A percentile compares a stretch with the other conserved stretches of the same genome.
Conservation (phyloP, 148 eudicot species). For the Drosera capensis region DNA sequence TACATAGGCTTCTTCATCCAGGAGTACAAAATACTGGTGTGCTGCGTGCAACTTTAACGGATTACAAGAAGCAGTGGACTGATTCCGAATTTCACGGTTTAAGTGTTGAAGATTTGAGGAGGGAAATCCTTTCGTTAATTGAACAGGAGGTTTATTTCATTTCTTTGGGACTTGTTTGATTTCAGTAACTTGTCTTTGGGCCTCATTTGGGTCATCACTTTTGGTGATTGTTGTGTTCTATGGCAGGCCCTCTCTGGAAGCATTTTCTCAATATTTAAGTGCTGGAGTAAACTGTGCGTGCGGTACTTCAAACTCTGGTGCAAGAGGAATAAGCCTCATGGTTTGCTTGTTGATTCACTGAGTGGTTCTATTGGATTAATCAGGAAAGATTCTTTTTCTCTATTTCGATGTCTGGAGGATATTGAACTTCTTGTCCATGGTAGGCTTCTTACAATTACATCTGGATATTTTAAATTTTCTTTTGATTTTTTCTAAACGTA, state of each 20-base stretch:
- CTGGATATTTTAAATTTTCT: not conserved
- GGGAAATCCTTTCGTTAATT: slow-evolving; percentile 55
- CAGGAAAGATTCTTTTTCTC: slow-evolving; percentile 54
- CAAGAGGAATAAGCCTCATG: slow-evolving; percentile 44
- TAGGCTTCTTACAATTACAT: slow-evolving; percentile 16
- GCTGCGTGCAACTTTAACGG: slow-evolving; percentile 51
- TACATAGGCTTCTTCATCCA: slow-evolving; percentile 63
- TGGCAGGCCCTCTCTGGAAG: slow-evolving; percentile 50
- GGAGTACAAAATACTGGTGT: slow-evolving; percentile 51
- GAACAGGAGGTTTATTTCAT: slow-evolving; percentile 71
- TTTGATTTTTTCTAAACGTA: not conserved
- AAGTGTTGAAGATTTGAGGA: slow-evolving; percentile 56
- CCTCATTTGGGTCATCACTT: not conserved
- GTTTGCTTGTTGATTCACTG: slow-evolving; percentile 54
- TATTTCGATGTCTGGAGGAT: slow-evolving; percentile 69
- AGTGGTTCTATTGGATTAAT: slow-evolving; percentile 63
- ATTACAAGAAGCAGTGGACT: slow-evolving; percentile 60
- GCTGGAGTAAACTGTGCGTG: slow-evolving; percentile 63
- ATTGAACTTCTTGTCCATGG: slow-evolving; percentile 65
- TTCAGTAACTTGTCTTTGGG: not conserved
- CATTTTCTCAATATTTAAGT: slow-evolving; percentile 47
- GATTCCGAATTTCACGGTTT: slow-evolving; percentile 65
- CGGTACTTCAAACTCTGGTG: slow-evolving; percentile 61
- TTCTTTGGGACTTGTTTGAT: not conserved
- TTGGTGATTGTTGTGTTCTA: slow-evolving; percentile 7